Evolutionary conservation across 225 moss, liverwort and hornwort species (phyloP).

Genomic region (Pseudoscleropodium purum): DNA sequence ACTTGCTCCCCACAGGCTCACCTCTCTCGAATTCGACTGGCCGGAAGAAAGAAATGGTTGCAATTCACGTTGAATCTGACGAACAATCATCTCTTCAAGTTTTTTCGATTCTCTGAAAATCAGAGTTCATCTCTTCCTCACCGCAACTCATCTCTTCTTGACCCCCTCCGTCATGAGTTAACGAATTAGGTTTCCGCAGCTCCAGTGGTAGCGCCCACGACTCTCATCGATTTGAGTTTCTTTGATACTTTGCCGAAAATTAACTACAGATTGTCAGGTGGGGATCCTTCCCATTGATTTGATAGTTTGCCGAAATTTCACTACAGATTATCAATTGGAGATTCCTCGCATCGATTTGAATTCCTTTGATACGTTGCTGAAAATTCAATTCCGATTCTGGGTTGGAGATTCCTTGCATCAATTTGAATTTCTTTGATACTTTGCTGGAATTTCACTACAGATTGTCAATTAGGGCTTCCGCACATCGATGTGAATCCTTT

Average conservation of each 20-base stretch:
- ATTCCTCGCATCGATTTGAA: not conserved
- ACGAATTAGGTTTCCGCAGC: conserved; percentile 7
- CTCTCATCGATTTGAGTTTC: not conserved
- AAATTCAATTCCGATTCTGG: not conserved
- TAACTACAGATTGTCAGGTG: not conserved
- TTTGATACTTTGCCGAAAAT: not conserved
- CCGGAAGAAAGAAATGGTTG: not conserved
- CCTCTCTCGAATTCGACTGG: not conserved
- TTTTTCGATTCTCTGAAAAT: not conserved
- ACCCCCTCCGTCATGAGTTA: not conserved
- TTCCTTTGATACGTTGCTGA: not conserved
- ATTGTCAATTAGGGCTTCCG: not conserved
- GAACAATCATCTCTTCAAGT: not conserved
- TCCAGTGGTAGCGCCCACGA: not conserved
- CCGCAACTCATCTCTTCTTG: not conserved
- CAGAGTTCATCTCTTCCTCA: not conserved
- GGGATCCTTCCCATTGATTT: not conserved
- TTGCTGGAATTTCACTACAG: not conserved
- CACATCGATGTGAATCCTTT: not conserved
- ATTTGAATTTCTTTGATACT: not conserved
- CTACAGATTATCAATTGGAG: not conserved
- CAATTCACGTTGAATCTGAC: not conserved
- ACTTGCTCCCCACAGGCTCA: not conserved
- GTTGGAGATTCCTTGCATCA: not conserved
- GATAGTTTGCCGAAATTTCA: not conserved